Evolutionary conservation across 805 yeast species (phyloP), one percentile per base, ranked within the genome.

Genomic region (Yarrowia porcina): DNA sequence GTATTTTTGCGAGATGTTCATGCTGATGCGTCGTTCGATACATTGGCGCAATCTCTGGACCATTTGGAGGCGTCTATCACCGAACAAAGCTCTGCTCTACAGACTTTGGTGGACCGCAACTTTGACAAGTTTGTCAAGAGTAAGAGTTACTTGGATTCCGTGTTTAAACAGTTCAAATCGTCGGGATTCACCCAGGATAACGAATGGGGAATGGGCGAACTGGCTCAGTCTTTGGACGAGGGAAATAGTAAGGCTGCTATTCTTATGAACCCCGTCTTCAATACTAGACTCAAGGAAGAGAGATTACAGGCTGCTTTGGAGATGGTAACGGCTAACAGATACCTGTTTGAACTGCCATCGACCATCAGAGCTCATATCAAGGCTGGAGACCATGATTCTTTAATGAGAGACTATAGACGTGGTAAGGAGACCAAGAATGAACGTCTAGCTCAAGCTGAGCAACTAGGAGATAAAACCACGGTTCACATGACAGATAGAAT

Each of bases 121-220:
- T 86, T 84, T 67, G 81, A 83, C 61, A 79, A 80, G 67, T 87
- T 86, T 66, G 89, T 88, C 32, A 81, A 81, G 65, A 79, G 86
- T 27, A 88, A 88, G 69, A 82, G 86, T 23, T 76, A 83, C 3
- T 73, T 88, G 36, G 92, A 88, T 69, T 79, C 79, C 27, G 84
- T 87, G 4, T 81, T 84, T 65, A 75, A 73, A 20, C 85, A 83
- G 66, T 83, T 86, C 67, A 74, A 78, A 30, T 68, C 69, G n/a
- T 70, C 76, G 17, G 79, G 79, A 11, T 68, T 73, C 52, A 68
- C 67, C 33, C 67, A 65, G 18, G 64, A 66, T 6, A 65, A 74
- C 20, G 73, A 70, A 6, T 72, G 72, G 67, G 76, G 75, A 15
- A 71, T 76, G 42, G 68, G 69, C 13, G 72, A 72, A 6, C 69